phyloP scores from a whole-genome alignment of 2,329 filamentous ascomycete genomes.

The Ascochyta lentis region DNA sequence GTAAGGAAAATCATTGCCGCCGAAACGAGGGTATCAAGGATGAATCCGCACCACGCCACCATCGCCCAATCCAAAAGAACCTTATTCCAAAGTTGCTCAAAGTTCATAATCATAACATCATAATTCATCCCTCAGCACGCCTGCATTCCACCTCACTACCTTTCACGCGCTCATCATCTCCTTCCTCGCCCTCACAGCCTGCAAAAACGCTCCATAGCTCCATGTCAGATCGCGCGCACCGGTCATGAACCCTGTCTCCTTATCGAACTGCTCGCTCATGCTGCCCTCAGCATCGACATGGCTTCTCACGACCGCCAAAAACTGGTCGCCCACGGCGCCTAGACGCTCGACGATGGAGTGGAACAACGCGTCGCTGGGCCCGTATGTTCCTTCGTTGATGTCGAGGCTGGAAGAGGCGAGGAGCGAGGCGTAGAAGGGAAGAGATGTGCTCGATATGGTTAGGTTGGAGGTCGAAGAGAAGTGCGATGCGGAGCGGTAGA shows the following conservation, averaged over 20 bases:
- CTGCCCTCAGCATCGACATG: constrained; percentile 49
- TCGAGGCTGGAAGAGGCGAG: constrained; percentile 36
- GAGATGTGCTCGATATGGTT: constrained; percentile 37
- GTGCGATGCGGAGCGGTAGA: constrained; percentile 48
- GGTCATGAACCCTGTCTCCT: constrained; percentile 48
- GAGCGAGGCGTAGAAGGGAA: constrained; percentile 49
- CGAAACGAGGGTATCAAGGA: constrained; percentile 3
- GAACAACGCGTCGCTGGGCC: constrained; percentile 35
- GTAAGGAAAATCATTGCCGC: too few relatives aligned
- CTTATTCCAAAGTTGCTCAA: too few relatives aligned
- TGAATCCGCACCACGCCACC: too few relatives aligned
- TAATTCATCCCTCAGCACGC: neutral
- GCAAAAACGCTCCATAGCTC: constrained; percentile 54
- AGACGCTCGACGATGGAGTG: constrained; percentile 42
- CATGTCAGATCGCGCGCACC: constrained; percentile 54
- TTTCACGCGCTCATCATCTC: neutral
- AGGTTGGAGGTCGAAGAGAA: constrained; percentile 36
- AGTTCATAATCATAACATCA: constrained; percentile 5
- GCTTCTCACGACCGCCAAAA: constrained; percentile 49
- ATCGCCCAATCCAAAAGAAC: too few relatives aligned
- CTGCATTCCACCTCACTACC: neutral
- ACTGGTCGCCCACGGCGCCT: constrained; percentile 48
- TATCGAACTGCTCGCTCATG: constrained; percentile 55
- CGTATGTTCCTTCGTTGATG: constrained; percentile 33
- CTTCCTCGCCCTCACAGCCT: constrained; percentile 48